phyloP scores from a whole-genome alignment of 2,329 filamentous ascomycete genomes.

The Aspergillus sergii region DNA sequence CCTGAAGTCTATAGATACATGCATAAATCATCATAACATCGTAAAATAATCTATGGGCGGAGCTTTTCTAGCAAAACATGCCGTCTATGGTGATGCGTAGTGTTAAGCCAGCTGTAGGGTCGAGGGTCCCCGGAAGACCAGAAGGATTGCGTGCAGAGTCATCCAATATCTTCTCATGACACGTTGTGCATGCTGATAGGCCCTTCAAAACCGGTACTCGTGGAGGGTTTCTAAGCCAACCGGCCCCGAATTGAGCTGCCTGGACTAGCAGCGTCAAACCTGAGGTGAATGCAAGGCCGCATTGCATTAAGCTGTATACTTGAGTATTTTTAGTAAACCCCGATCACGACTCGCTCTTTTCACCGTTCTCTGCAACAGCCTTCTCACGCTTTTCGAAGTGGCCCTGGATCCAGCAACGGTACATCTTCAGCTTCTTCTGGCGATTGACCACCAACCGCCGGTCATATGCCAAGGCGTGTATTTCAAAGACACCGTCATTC shows the following conservation, averaged over 20 bases:
- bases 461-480: slow-evolving; percentile 80
- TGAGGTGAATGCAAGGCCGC: background rate
- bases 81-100: background rate
- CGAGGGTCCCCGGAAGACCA: background rate
- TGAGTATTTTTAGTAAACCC: background rate
- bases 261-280: background rate
- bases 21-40: slow-evolving; percentile 8
- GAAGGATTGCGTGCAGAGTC: background rate
- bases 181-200: background rate
- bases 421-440: slow-evolving; percentile 92
- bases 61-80: background rate
- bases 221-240: background rate
- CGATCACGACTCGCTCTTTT: slow-evolving; percentile 18
- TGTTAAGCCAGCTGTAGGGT: background rate
- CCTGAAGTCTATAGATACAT: slow-evolving; percentile 1
- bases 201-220: background rate
- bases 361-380: slow-evolving; percentile 6
- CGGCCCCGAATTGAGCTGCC: background rate
- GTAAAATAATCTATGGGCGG: background rate
- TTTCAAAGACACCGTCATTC: slow-evolving; percentile 58
- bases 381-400: slow-evolving; percentile 43
- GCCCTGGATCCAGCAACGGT: slow-evolving; percentile 75
- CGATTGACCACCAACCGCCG: slow-evolving; percentile 90
- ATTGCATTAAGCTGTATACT: background rate
- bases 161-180: background rate